Conservation (phyloP, 352 stramenopile genomes). For the Phytophthora chlamydospora region DNA sequence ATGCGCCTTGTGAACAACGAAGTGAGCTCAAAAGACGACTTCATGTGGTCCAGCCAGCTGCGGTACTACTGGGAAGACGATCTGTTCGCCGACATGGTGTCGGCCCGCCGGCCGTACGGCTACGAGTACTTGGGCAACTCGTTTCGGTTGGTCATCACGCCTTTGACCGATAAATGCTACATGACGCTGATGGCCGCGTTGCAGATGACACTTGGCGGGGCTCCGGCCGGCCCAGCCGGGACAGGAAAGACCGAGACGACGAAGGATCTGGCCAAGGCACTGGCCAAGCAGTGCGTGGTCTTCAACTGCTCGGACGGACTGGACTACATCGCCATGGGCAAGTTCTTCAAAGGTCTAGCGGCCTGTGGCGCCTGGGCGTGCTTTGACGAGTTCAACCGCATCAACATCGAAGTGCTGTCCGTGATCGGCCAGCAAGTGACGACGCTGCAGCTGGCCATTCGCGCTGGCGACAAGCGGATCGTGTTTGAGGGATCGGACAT, state of each 20-base stretch:
- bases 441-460: conserved; percentile 89
- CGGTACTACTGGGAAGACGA: conserved; percentile 95
- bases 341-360: conserved; percentile 93
- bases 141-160: conserved; percentile 95
- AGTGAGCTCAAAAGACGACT: conserved; percentile 91
- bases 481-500: conserved; percentile 96
- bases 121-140: conserved; percentile 96
- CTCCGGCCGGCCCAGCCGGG: conserved; percentile 91
- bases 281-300: conserved; percentile 95
- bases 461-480: conserved; percentile 86
- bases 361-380: conserved; percentile 94
- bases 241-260: conserved; percentile 96
- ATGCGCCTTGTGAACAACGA: conserved; percentile 84
- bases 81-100: conserved; percentile 92
- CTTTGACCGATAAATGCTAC: conserved; percentile 96
- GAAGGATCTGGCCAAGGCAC: conserved; percentile 93
- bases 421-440: conserved; percentile 89
- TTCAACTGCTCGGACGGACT: conserved; percentile 96
- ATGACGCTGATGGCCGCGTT: conserved; percentile 95
- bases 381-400: conserved; percentile 97
- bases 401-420: conserved; percentile 93
- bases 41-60: conserved; percentile 95
- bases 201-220: conserved; percentile 94
- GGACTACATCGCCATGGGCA: conserved; percentile 96
- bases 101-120: conserved; percentile 89